Percentiles rank a stretch among this genome's conserved stretches.
phyloP scores from a whole-genome alignment of 1,139 yeast species.

The Blastobotrys arbuscula region DNA sequence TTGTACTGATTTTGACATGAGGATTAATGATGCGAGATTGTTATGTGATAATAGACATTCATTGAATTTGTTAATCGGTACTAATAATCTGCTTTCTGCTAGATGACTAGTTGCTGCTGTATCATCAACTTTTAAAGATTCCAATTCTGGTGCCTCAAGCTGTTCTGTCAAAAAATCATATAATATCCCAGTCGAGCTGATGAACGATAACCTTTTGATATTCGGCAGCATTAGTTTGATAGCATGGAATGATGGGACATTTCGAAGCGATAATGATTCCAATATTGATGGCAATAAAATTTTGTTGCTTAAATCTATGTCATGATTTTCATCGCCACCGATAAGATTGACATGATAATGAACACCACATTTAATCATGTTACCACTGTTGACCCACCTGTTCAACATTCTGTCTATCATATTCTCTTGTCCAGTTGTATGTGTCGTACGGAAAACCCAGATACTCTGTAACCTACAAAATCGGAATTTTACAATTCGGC shows the following conservation, averaged over 20 bases:
- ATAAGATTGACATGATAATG: neutral
- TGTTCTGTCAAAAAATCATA: neutral
- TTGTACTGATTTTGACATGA: neutral
- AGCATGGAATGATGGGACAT: too few species aligned
- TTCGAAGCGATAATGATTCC: neutral
- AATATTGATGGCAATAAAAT: neutral
- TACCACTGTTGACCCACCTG: neutral
- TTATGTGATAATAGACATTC: neutral
- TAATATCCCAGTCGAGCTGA: neutral
- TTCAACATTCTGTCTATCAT: neutral
- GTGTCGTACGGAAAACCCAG: too few species aligned
- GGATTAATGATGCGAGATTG: neutral
- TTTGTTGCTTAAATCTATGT: neutral
- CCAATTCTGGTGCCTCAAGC: neutral
- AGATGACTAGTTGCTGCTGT: neutral
- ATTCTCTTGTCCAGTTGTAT: too few species aligned
- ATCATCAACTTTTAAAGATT: neutral
- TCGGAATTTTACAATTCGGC: neutral
- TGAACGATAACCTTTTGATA: neutral
- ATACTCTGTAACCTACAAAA: neutral
- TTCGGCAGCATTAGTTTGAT: neutral
- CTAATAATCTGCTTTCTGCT: neutral
- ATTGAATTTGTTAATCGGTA: neutral
- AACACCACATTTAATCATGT: neutral
- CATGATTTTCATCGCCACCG: neutral